Conservation (phyloP, 495 filamentous ascomycete genomes). For the Talaromyces liani region DNA sequence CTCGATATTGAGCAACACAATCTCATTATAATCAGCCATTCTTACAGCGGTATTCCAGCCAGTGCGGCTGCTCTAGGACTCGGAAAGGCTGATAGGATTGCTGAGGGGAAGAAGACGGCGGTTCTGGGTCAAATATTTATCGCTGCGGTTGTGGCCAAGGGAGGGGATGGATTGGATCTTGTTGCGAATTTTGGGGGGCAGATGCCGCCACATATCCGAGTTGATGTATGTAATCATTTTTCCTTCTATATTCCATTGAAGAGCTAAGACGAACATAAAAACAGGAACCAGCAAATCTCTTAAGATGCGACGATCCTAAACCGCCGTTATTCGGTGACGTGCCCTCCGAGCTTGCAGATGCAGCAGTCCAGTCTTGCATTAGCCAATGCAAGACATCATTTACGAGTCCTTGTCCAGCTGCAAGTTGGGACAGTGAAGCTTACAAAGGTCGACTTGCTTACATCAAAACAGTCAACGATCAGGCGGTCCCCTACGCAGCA, state of each 20-base stretch:
- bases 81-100: constrained; percentile 11
- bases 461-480: constrained; percentile 17
- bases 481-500: constrained; percentile 18
- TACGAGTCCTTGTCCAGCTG: no score
- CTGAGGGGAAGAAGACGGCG: constrained; percentile 16
- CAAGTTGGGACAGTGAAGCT: constrained; percentile 16
- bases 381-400: no score
- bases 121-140: constrained; percentile 23
- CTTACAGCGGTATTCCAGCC: constrained; percentile 24
- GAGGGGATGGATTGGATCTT: constrained; percentile 14
- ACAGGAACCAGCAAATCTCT: constrained; percentile 10
- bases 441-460: constrained; percentile 14
- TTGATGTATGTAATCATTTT: constrained; percentile 13
- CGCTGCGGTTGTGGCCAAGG: constrained; percentile 16
- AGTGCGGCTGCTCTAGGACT: constrained; percentile 17
- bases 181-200: constrained; percentile 10
- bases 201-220: constrained; percentile 11
- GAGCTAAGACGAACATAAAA: no score
- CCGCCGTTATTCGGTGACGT: constrained; percentile 12
- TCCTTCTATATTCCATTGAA: background rate
- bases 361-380: no score
- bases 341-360: background rate
- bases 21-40: constrained; percentile 23
- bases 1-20: constrained; percentile 20
- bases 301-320: constrained; percentile 13